phyloP scores from a whole-genome alignment of 495 filamentous ascomycete genomes.

The Sordaria brevicollis region DNA sequence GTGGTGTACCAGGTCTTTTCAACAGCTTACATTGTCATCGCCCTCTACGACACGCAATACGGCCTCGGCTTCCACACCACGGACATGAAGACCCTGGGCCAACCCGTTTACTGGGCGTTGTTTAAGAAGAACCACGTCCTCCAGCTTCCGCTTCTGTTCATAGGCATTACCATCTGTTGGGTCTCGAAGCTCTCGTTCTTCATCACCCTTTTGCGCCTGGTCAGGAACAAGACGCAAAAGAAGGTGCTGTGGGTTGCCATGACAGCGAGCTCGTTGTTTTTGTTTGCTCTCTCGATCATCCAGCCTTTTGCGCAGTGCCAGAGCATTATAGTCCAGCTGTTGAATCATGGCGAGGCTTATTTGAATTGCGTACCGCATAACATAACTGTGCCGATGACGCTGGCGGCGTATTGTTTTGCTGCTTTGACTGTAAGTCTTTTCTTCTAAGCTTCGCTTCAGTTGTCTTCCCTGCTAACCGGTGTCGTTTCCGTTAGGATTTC shows the following conservation, averaged over 20 bases:
- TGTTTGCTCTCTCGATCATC: not conserved
- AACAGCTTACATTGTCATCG: not conserved
- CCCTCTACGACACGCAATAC: not conserved
- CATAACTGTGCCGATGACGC: not conserved
- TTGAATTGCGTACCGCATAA: not conserved
- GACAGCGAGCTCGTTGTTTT: not conserved
- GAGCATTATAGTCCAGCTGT: not conserved
- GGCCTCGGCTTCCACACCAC: not conserved
- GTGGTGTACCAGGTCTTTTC: not conserved
- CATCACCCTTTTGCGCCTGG: not conserved
- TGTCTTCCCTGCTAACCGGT: too few relatives aligned
- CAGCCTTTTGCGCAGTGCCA: not conserved
- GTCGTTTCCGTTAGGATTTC: not conserved
- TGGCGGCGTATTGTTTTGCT: not conserved
- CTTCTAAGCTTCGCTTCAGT: too few relatives aligned
- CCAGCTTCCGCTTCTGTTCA: not conserved
- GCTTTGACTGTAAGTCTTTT: not conserved
- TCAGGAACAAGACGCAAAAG: not conserved
- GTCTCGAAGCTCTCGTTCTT: not conserved
- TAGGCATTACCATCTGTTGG: not conserved
- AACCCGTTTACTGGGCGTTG: not conserved
- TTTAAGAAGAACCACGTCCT: not conserved
- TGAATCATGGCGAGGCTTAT: not conserved
- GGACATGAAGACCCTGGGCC: not conserved
- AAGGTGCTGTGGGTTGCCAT: not conserved